phyloP scores from a whole-genome alignment of 495 filamentous ascomycete genomes.

The Aspergillus bertholletiae region DNA sequence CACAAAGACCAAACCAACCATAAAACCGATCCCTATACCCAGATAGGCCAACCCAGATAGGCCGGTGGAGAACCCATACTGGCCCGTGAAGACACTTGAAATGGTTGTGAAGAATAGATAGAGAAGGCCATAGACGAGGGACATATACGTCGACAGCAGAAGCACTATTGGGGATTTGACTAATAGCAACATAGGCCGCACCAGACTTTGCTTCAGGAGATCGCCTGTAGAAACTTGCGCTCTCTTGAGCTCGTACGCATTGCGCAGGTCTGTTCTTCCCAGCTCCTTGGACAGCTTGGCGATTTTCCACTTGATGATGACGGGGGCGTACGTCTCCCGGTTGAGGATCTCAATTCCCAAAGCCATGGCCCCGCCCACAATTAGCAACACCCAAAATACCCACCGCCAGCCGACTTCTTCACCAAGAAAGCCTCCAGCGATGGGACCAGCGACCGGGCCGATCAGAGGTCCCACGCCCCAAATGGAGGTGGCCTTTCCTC shows the following conservation, averaged over 20 bases:
- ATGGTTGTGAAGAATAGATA: slow-evolving; percentile 70
- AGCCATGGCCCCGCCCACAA: slow-evolving; percentile 37
- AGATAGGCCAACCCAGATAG: slow-evolving; percentile 58
- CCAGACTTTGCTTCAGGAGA: slow-evolving; percentile 37
- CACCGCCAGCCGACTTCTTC: slow-evolving; percentile 56
- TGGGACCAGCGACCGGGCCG: slow-evolving; percentile 49
- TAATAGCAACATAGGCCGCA: slow-evolving; percentile 44
- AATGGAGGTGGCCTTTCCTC: slow-evolving; percentile 58
- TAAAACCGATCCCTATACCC: slow-evolving; percentile 57
- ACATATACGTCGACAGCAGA: slow-evolving; percentile 54
- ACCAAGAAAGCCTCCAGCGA: slow-evolving; percentile 52
- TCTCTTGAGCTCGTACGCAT: slow-evolving; percentile 33
- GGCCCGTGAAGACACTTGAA: slow-evolving; percentile 55
- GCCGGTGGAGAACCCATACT: slow-evolving; percentile 52
- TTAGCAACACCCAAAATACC: slow-evolving; percentile 59
- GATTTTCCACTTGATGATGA: slow-evolving; percentile 49
- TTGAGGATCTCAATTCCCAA: slow-evolving; percentile 45
- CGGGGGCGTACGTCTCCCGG: slow-evolving; percentile 48
- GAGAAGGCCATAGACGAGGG: slow-evolving; percentile 60
- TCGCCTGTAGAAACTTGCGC: slow-evolving; percentile 11
- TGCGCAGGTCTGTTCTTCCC: slow-evolving; percentile 37
- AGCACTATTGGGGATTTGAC: slow-evolving; percentile 48
- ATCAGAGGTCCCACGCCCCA: slow-evolving; percentile 50
- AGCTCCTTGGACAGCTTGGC: slow-evolving; percentile 36
- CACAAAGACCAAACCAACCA: slow-evolving; percentile 42